Evolutionary conservation across 345 rosid species (phyloP), one percentile per base, ranked within the genome.

Genomic region (Camelina laxa): DNA sequence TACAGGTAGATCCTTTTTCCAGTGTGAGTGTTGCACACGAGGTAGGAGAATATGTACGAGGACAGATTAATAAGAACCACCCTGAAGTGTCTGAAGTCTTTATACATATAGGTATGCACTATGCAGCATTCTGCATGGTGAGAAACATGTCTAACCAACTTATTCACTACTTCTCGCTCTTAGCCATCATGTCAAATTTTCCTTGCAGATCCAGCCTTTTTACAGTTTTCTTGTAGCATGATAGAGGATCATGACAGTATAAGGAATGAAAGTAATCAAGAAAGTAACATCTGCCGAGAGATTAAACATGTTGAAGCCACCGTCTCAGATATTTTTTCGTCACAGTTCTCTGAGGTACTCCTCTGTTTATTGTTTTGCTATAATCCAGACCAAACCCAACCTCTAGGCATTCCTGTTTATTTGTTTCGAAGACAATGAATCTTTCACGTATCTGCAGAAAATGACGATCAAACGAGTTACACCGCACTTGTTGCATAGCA

Each of bases 11-110:
- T 78, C 98, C 97, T 4, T 89, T 91, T 82, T 82, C 83, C 48
- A 93, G 91, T 74, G 93, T 93, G 55, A 93, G 96, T 82, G 91
- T 90, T 77, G 96, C 96, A 19, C 98, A 93, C 81, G 89, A 83
- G 65, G 70, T 93, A 24, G 97, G 98, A 59, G 98, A 94, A 82
- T 83, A 72, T 59, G 96, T 94, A 68, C 90, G 96, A 21, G 81
- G 67, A 71, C 85, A 84, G 67, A 85, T 91, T 81, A 90, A 85
- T 75, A 71, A 71, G 56, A 84, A 80, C 58, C 91, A 90, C 79
- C 90, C 89, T 33, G 85, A 82, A 84, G 93, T 90, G 56, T 81
- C 98, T 27, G 97, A 93, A 83, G 93, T 86, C 78, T 94, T 89
- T 80, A 90, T 94, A 75, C 98, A 94, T 80, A 94, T 94, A 83